Base-by-base conservation (phyloP, 2,329 filamentous ascomycete genomes). In the Colletotrichum zoysiae region DNA sequence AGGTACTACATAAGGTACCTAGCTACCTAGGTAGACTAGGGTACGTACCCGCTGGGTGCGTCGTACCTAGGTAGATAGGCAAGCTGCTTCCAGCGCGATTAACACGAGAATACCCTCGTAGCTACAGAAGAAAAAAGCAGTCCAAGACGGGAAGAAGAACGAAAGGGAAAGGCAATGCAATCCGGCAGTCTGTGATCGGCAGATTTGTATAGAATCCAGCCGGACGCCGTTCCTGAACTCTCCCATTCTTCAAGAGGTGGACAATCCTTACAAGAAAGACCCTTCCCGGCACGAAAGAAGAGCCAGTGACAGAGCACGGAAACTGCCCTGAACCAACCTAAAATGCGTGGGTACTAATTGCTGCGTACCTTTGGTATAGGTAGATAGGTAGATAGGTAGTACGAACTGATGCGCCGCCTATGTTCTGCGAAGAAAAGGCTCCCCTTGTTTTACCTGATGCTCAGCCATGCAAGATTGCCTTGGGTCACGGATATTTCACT, bases 281-380 rank as follows among this genome's bases (percentile, higher is more conserved):
- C 42, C 48, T 70, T 60, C 50, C 30, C 14, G 30, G 62, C 56
- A 35, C 14, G 16, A 62, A 42, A 26, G 26, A 26, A 64, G 38
- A 42, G 59, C 69, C 69, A 71, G 69, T 71, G 33, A 33, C 42
- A 71, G 60, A 42, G 51, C 65, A 42, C 65, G 65, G 69, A 71
- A 71, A 59, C 65, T 65, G 69, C 69, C 69, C 50, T n/a, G 3
- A 35, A 23, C 46, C 58, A 59, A 40, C 55, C 23, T 33, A 18
- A 58, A 53, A 55, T n/a, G 20, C 8, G n/a, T n/a, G n/a, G 20
- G 18, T n/a, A n/a, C 42, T 46, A n/a, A 26, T 26, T 9, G 20
- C 6, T 46, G 7, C 26, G 26, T 26, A 26, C 26, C 26, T 3
- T 2, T 26, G 26, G 26, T 26, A 26, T 26, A 26, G 26, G 26